Percentiles rank a stretch among this genome's conserved stretches.
Evolutionary conservation across 306 rosid genomes (phyloP).

Genomic region (Begonia masoniana): DNA sequence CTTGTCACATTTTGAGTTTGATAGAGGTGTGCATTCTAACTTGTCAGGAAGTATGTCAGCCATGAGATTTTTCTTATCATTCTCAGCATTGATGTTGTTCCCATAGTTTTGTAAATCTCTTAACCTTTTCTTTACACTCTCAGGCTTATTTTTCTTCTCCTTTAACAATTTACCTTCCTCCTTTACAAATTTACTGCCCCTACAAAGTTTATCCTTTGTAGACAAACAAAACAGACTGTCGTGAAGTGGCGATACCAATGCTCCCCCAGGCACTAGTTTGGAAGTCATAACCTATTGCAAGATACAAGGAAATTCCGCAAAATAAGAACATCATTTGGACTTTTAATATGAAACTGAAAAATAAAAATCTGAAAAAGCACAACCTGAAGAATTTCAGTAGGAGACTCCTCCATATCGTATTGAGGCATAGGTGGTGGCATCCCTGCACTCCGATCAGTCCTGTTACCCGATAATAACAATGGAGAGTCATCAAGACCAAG

Average conservation of each 20-base stretch:
- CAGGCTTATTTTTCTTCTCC: conserved; percentile 22
- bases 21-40: conserved; percentile 25
- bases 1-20: conserved; percentile 35
- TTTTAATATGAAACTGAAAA: conserved; percentile 10
- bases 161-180: conserved; percentile 27
- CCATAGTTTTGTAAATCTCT: conserved; percentile 17
- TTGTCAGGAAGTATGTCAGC: conserved; percentile 18
- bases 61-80: conserved; percentile 15
- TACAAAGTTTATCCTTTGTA: conserved; percentile 18
- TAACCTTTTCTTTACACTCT: conserved; percentile 16
- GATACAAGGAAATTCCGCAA: not conserved
- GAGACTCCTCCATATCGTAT: conserved; percentile 27
- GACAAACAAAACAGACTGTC: conserved; percentile 32
- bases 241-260: conserved; percentile 52
- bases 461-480: conserved; percentile 47
- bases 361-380: not conserved
- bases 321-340: conserved; percentile 4
- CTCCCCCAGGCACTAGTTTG: conserved; percentile 32
- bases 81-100: conserved; percentile 22
- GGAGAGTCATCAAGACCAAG: conserved; percentile 48
- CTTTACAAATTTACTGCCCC: conserved; percentile 18
- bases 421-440: conserved; percentile 29
- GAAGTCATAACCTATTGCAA: conserved; percentile 54
- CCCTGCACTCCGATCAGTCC: conserved; percentile 44
- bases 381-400: conserved; percentile 57